These are phyloP conservation scores for Ophiostoma himal-ulmi DNA, from an alignment of 2,329 filamentous ascomycete genomes.

Conservation along the genomic window DNA sequence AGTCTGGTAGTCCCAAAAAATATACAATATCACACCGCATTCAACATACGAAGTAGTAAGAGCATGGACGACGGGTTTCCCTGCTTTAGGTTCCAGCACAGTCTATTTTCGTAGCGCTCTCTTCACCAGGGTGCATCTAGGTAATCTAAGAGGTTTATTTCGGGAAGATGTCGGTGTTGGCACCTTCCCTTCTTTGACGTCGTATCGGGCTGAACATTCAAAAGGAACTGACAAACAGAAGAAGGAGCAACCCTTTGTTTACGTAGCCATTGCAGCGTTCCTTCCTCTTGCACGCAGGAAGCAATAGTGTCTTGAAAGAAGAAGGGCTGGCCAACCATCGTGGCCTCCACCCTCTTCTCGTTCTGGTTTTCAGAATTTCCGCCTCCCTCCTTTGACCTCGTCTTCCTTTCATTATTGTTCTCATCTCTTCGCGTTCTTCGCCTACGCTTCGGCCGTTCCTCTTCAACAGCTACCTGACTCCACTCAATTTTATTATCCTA, in stretches of 20 bases:
- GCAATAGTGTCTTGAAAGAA: not conserved
- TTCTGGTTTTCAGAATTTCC: not conserved
- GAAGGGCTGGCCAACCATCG: not conserved
- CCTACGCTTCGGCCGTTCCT: not conserved
- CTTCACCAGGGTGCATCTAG: not conserved
- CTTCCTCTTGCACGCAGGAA: not conserved
- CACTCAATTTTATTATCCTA: not conserved
- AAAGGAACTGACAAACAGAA: not conserved
- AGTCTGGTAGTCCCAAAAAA: too few species aligned
- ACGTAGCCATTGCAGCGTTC: not conserved
- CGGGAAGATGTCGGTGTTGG: not conserved
- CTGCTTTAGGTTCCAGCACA: not conserved
- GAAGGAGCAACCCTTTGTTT: constrained; percentile 4
- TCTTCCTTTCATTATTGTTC: not conserved
- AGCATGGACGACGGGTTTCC: not conserved
- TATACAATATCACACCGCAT: not conserved
- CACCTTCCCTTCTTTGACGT: constrained; percentile 1
- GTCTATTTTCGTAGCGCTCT: not conserved
- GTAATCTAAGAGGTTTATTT: not conserved
- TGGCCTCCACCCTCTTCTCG: not conserved
- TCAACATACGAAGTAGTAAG: too few species aligned
- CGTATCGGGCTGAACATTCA: not conserved
- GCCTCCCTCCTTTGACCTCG: not conserved
- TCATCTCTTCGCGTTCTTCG: not conserved
- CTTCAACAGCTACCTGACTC: not conserved